Percentiles rank a stretch among this genome's conserved stretches.
Conservation (phyloP, 176 grass and related monocot species). For the Aegilops umbellulata region DNA sequence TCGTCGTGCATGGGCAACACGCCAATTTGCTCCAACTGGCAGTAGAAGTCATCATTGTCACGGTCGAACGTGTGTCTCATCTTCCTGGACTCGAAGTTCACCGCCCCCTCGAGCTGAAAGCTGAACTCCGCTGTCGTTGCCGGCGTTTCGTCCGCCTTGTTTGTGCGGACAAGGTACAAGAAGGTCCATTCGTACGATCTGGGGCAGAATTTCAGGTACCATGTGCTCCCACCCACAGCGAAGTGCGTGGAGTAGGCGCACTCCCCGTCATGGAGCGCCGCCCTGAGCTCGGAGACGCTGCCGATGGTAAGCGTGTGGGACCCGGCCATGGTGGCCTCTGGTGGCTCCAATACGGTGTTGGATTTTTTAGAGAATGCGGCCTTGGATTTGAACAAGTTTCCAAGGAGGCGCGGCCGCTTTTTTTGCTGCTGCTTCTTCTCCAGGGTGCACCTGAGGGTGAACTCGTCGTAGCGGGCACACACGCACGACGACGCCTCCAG, state of each 20-base stretch:
- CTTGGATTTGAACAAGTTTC: background rate
- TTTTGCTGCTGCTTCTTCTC: background rate
- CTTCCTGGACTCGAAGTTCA: background rate
- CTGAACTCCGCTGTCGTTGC: background rate
- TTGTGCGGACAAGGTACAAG: background rate
- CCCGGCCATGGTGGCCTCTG: background rate
- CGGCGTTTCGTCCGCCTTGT: background rate
- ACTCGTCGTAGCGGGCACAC: accelerated
- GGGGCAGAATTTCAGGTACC: background rate
- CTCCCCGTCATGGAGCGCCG: background rate
- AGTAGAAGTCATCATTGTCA: background rate
- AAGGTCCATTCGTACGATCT: too few relatives aligned
- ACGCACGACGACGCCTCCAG: background rate
- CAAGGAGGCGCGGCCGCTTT: background rate
- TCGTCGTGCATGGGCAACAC: background rate
- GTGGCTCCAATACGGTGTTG: background rate
- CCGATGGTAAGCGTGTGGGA: background rate
- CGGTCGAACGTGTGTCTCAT: background rate
- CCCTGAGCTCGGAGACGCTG: background rate
- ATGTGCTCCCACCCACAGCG: background rate
- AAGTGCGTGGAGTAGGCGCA: background rate
- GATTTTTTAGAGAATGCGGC: background rate
- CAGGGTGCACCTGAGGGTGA: background rate
- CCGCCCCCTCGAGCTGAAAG: background rate
- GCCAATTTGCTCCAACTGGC: background rate